Percentiles rank a stretch among this genome's conserved stretches.
These are phyloP conservation scores for Escallonia rubra DNA, from an alignment of 129 eudicot species.

Conservation along the genomic window DNA sequence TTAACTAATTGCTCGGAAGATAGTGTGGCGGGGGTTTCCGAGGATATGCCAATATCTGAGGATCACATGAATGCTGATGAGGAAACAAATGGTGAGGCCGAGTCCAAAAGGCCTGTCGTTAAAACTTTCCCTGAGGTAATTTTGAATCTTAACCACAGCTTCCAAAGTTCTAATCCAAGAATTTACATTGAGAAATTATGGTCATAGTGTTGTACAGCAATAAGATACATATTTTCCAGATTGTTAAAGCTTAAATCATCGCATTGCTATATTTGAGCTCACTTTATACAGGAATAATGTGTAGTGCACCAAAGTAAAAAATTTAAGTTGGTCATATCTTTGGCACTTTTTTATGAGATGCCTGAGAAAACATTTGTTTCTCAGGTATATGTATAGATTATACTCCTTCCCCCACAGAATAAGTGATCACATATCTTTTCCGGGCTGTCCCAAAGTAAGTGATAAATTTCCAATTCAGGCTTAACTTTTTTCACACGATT, in stretches of 20 bases:
- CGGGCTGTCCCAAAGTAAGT: neutral
- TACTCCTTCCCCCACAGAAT: neutral
- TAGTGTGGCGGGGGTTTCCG: conserved; percentile 28
- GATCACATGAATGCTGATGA: conserved; percentile 41
- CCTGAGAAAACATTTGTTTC: too few species aligned
- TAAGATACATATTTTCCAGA: too few species aligned
- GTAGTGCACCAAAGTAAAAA: too few species aligned
- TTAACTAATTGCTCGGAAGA: conserved; percentile 27
- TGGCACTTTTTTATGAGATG: too few species aligned
- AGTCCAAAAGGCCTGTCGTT: conserved; percentile 46
- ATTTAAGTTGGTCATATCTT: too few species aligned
- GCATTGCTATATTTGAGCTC: too few species aligned
- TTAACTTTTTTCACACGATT: neutral
- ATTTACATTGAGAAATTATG: too few species aligned
- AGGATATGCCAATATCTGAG: conserved; percentile 54
- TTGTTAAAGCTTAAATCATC: too few species aligned
- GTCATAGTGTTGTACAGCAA: too few species aligned
- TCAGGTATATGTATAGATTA: too few species aligned
- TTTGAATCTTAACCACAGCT: neutral
- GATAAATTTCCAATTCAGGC: neutral
- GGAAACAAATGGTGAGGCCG: conserved; percentile 44
- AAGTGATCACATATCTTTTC: neutral
- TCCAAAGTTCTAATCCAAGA: too few species aligned
- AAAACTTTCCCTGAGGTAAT: conserved; percentile 75
- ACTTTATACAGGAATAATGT: too few species aligned